Conservation (phyloP, 768 basidiomycete genomes). For the Suillus decipiens region DNA sequence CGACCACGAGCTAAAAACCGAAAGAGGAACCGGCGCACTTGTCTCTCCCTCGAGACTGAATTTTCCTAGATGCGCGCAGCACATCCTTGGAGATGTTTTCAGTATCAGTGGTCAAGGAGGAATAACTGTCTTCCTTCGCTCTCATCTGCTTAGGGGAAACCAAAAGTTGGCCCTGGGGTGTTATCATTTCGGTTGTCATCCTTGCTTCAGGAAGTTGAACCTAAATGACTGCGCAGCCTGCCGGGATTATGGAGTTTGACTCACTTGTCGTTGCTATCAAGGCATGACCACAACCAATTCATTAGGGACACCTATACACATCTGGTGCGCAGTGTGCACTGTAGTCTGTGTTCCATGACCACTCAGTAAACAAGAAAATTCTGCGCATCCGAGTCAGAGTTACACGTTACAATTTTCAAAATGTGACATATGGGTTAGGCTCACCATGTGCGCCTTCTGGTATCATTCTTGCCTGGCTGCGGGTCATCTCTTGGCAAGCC, state of each 20-base stretch:
- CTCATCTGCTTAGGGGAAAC: background rate
- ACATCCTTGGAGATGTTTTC: background rate
- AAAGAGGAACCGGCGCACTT: background rate
- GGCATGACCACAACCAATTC: background rate
- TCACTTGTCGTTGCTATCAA: background rate
- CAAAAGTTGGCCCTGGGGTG: background rate
- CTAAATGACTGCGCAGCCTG: background rate
- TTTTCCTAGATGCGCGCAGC: background rate
- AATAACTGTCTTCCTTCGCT: background rate
- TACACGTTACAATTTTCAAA: background rate
- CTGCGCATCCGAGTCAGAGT: background rate
- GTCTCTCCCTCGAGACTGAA: background rate
- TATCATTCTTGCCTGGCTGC: too few relatives aligned
- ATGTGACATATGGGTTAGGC: background rate
- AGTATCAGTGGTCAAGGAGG: background rate
- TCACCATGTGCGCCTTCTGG: background rate
- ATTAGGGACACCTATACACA: background rate
- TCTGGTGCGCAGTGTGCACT: background rate
- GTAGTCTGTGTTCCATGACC: background rate
- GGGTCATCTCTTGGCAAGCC: too few relatives aligned
- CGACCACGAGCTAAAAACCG: background rate
- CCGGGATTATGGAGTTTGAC: background rate
- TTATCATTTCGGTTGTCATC: background rate
- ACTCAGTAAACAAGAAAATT: background rate
- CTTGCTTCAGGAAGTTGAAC: background rate